These are phyloP conservation scores for Tetraselmis chui DNA, from an alignment of 139 green algal species.

Conservation along the genomic window DNA sequence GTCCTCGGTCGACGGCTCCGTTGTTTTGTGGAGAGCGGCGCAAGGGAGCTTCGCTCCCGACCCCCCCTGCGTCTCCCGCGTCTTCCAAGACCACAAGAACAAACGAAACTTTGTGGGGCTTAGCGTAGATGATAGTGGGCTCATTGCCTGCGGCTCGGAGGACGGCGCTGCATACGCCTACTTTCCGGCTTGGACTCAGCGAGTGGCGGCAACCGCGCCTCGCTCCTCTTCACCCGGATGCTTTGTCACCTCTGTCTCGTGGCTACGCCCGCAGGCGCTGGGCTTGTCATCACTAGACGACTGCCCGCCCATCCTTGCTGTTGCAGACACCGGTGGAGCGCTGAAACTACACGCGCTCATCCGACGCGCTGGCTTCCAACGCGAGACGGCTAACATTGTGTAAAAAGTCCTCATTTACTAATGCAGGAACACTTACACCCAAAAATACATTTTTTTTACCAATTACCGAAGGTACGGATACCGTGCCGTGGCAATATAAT, in stretches of 20 bases:
- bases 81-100: constrained; percentile 77
- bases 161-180: neutral
- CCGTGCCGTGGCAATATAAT: no score
- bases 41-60: neutral
- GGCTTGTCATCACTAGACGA: neutral
- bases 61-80: constrained; percentile 26
- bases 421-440: no score
- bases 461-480: no score
- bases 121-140: neutral
- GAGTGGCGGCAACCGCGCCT: neutral
- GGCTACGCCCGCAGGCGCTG: neutral
- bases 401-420: no score
- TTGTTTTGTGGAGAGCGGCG: constrained; percentile 59
- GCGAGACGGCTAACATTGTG: no score
- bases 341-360: neutral
- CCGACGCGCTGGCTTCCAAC: neutral
- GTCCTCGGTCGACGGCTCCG: constrained; percentile 82
- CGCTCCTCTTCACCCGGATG: neutral
- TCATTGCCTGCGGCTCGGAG: neutral
- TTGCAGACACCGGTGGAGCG: neutral
- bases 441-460: no score
- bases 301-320: neutral
- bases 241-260: neutral
- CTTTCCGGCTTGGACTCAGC: neutral
- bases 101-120: constrained; percentile 96